Conservation (phyloP, 306 rosid species). For the Luffa acutangula region DNA sequence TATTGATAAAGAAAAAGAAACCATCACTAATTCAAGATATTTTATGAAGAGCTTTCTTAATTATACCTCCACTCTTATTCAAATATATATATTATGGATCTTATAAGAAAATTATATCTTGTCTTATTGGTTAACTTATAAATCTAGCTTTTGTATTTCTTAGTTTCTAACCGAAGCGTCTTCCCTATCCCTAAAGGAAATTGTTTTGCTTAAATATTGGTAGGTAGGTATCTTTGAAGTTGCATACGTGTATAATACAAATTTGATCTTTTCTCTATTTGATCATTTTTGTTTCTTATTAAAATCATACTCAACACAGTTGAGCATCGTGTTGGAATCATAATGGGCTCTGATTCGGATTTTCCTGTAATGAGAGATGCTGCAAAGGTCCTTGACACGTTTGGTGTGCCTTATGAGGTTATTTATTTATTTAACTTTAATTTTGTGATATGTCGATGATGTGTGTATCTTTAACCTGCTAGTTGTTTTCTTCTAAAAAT, state of each 20-base stretch:
- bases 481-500: not conserved
- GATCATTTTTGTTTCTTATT: not conserved
- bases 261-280: not conserved
- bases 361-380: constrained; percentile 85
- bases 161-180: not conserved
- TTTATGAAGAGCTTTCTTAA: not conserved
- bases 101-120: not conserved
- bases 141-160: not conserved
- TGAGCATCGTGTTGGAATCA: constrained; percentile 61
- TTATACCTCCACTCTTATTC: not conserved
- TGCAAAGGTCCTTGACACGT: constrained; percentile 58
- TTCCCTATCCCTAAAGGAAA: not conserved
- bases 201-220: not conserved
- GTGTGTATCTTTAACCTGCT: not conserved
- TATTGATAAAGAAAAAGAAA: not conserved
- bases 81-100: not conserved
- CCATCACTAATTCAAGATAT: not conserved
- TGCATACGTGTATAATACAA: not conserved
- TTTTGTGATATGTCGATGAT: not conserved
- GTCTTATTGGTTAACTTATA: not conserved
- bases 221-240: not conserved
- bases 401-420: constrained; percentile 74
- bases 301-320: constrained; percentile 24
- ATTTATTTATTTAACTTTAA: not conserved
- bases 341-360: constrained; percentile 99